These are phyloP conservation scores for Dothideomycetes sp. DNA, from an alignment of 2,329 filamentous ascomycete species.

Conservation along the genomic window DNA sequence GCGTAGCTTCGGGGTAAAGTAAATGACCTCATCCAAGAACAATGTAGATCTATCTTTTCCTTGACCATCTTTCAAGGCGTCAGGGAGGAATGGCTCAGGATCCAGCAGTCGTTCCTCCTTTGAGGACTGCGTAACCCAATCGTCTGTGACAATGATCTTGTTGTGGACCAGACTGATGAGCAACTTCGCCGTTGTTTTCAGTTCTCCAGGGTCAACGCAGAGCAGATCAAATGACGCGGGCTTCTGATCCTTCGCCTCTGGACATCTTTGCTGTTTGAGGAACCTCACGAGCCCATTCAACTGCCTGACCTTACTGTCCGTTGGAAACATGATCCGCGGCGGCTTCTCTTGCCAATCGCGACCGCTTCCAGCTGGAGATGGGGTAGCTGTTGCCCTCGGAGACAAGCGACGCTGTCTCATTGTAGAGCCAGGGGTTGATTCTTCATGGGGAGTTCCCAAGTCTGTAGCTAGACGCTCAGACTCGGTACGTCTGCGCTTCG, in stretches of 20 bases:
- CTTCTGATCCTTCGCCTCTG: not conserved
- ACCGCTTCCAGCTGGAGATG: not conserved
- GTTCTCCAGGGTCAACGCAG: slow-evolving; percentile 1
- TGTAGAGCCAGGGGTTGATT: not conserved
- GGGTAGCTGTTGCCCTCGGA: not conserved
- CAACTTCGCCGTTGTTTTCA: slow-evolving; percentile 5
- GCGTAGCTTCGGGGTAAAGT: slow-evolving; percentile 2
- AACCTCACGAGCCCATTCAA: not conserved
- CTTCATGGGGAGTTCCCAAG: slow-evolving; percentile 1
- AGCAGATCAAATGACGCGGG: slow-evolving; percentile 2
- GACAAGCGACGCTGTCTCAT: slow-evolving; percentile 1
- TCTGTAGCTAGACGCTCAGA: not conserved
- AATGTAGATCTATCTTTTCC: not conserved
- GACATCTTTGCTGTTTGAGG: not conserved
- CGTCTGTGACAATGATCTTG: slow-evolving; percentile 5
- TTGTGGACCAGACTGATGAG: slow-evolving; percentile 1
- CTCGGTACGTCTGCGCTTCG: not conserved
- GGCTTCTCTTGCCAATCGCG: not conserved
- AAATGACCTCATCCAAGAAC: slow-evolving; percentile 1
- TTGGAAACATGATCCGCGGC: slow-evolving; percentile 3
- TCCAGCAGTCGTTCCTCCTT: not conserved
- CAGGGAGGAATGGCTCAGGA: not conserved
- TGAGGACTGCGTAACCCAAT: slow-evolving; percentile 3
- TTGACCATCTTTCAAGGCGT: not conserved
- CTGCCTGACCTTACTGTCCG: slow-evolving; percentile 1